phyloP scores from a whole-genome alignment of 2,329 filamentous ascomycete species.

The Bipolaris zeicola region DNA sequence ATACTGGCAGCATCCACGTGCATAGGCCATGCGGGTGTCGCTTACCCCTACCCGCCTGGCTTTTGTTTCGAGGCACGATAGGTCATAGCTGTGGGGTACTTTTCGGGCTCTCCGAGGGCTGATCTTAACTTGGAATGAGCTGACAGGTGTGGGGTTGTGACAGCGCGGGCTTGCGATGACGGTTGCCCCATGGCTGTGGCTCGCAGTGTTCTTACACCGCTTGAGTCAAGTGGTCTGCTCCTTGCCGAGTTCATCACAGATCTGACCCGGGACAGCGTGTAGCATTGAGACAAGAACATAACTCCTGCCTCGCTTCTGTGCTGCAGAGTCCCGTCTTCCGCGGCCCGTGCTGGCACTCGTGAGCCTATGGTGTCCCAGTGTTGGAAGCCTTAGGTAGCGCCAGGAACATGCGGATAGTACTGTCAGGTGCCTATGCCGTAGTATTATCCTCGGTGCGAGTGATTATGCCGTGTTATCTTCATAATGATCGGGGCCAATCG shows the following conservation, averaged over 20 bases:
- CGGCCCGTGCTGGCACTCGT: not conserved
- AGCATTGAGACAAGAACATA: not conserved
- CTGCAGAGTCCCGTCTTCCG: not conserved
- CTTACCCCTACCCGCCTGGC: slow-evolving; percentile 7
- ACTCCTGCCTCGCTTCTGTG: not conserved
- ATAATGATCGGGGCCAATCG: not conserved
- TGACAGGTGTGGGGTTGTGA: slow-evolving; percentile 2
- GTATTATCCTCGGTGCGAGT: not conserved
- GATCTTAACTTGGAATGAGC: not conserved
- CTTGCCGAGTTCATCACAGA: not conserved
- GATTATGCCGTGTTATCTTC: not conserved
- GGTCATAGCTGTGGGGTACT: not conserved
- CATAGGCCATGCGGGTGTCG: slow-evolving; percentile 5
- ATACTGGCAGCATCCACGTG: slow-evolving; percentile 2
- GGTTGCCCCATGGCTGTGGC: not conserved
- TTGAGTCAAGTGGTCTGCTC: not conserved
- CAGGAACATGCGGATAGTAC: not conserved
- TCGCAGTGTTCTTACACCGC: not conserved
- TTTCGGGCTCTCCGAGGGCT: slow-evolving; percentile 1
- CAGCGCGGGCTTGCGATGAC: not conserved
- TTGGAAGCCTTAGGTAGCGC: not conserved
- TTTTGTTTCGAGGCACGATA: slow-evolving; percentile 2
- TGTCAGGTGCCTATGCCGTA: not conserved
- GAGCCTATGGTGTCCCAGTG: not conserved
- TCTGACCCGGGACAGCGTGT: not conserved